Base-by-base conservation (phyloP, 2,329 filamentous ascomycete genomes). In the Aspergillus clavatus region DNA sequence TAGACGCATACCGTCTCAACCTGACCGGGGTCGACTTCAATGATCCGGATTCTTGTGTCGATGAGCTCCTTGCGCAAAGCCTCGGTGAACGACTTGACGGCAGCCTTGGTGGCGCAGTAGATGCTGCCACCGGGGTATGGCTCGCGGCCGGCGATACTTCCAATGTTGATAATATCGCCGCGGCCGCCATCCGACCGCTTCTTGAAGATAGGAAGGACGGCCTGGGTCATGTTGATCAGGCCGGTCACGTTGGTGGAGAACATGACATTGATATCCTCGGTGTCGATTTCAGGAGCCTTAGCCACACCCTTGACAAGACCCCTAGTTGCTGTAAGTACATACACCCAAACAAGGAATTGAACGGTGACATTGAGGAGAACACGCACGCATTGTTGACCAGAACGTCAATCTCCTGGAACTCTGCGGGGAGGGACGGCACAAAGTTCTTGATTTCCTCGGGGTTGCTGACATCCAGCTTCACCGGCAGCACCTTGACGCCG, bases 151-250 rank as follows among this genome's bases (percentile, higher is more conserved):
- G 90, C 90, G 62, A 95, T 90, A 55, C 84, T 89, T 50, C 90
- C 90, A 61, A 96, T 83, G 64, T 96, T 97, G 73, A 98, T 95
- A 65, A 98, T 90, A 65, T 97, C 93, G 58, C 91, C 91, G 35
- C 79, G 75, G 46, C 89, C 90, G 47, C 86, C 84, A 45, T 91
- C 78, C 50, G 54, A 74, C 46, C 71, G 62, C 57, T 80, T 75
- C 69, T 89, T 85, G 77, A 90, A 94, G 64, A 89, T 83, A 42
- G 87, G 82, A 14, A 97, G 72, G 48, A 96, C 76, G 37, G 87
- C 87, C 75, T 98, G 93, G 0, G 93, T 97, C 86, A 97, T 88
- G 75, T 91, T 87, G 74, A 98, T 93, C 26, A 98, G 77, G 22
- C 93, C 93, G 2, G 86, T 93, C 42, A 97, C 90, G 66, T 98